phyloP scores from a whole-genome alignment of 306 rosid species.

The Sophora flavescens region DNA sequence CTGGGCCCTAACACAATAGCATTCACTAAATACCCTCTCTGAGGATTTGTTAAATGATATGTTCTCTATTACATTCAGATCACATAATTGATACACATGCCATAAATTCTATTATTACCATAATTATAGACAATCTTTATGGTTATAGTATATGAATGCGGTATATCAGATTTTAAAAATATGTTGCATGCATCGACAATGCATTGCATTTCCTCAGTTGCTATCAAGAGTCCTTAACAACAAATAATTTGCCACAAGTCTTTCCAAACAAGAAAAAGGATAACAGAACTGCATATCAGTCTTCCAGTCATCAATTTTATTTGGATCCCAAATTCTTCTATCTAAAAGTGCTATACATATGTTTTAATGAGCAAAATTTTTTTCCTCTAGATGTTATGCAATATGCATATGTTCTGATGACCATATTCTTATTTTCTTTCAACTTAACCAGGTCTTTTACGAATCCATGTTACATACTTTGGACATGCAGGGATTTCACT shows the following conservation, averaged over 20 bases:
- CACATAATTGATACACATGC: not conserved
- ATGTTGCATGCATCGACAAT: not conserved
- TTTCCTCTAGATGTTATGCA: not conserved
- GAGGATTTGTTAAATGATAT: not conserved
- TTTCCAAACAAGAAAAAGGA: not conserved
- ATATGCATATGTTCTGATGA: constrained; percentile 2
- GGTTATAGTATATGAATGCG: not conserved
- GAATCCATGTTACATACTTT: not conserved
- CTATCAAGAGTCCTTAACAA: not conserved
- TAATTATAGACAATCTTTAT: not conserved
- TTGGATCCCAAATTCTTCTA: not conserved
- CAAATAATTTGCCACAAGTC: constrained; percentile 4
- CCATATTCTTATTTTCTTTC: constrained; percentile 41
- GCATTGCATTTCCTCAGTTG: not conserved
- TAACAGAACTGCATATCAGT: constrained; percentile 19
- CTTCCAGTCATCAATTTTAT: constrained; percentile 44
- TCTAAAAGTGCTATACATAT: too few relatives aligned
- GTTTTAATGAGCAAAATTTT: not conserved
- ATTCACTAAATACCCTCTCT: not conserved
- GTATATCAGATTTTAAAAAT: not conserved
- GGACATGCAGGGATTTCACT: not conserved
- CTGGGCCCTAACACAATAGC: too few relatives aligned
- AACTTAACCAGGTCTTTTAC: not conserved
- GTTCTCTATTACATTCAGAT: constrained; percentile 2
- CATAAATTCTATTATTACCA: not conserved